These are phyloP conservation scores for Tremellales sp. DNA, from an alignment of 1,284 basidiomycete species.

Conservation along the genomic window DNA sequence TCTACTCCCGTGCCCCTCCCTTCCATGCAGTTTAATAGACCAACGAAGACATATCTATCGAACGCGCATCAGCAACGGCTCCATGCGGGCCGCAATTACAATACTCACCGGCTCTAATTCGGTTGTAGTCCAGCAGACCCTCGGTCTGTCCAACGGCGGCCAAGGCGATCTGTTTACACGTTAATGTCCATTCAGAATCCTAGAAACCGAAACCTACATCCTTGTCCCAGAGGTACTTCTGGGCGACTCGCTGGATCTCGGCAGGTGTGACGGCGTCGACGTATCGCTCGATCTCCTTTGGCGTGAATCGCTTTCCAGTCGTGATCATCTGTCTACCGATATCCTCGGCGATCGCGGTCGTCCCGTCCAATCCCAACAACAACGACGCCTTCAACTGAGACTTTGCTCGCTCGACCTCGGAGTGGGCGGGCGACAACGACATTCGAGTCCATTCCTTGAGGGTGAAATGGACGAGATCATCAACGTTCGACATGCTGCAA, in stretches of 20 bases:
- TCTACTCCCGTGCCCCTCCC: not conserved
- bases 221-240: conserved; percentile 94
- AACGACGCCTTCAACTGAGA: conserved; percentile 95
- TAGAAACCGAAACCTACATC: conserved; percentile 48
- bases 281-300: conserved; percentile 88
- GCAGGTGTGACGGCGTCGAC: conserved; percentile 81
- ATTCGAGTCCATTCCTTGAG: conserved; percentile 96
- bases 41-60: conserved; percentile 45
- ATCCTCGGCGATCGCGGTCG: conserved; percentile 95
- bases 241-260: conserved; percentile 92
- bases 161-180: conserved; percentile 21
- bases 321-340: conserved; percentile 97
- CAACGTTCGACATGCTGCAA: conserved; percentile 67
- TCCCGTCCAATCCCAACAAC: conserved; percentile 86
- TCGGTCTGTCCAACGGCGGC: conserved; percentile 69
- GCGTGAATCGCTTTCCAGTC: conserved; percentile 81
- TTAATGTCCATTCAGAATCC: not conserved
- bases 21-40: conserved; percentile 27
- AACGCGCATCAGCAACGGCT: not conserved
- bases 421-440: conserved; percentile 76
- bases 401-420: conserved; percentile 95
- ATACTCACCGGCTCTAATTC: conserved; percentile 53
- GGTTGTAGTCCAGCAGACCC: conserved; percentile 62
- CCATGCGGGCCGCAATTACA: not conserved
- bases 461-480: conserved; percentile 92